phyloP scores from a whole-genome alignment of 2,329 filamentous ascomycete species.

The Stachybotrys chartarum region DNA sequence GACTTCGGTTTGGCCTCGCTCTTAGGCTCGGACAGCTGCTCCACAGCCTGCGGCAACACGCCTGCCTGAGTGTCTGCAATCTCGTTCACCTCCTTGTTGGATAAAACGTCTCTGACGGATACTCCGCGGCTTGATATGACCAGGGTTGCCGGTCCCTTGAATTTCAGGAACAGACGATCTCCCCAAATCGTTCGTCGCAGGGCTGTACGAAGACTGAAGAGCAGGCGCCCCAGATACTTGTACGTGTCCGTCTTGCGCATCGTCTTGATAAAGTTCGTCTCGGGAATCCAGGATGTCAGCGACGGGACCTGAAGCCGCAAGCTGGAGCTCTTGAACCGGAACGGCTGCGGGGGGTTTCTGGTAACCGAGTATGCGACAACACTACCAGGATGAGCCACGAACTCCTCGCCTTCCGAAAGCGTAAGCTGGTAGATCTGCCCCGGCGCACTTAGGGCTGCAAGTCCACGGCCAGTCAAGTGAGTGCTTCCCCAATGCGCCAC shows the following conservation, averaged over 20 bases:
- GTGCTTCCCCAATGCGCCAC: conserved; percentile 90
- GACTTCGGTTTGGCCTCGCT: conserved; percentile 6
- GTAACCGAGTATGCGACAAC: conserved; percentile 84
- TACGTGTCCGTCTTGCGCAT: conserved; percentile 68
- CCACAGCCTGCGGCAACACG: conserved; percentile 52
- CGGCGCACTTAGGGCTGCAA: conserved; percentile 76
- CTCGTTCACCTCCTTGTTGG: conserved; percentile 75
- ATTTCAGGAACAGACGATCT: conserved; percentile 84
- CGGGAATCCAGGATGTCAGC: conserved; percentile 56
- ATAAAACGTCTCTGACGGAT: conserved; percentile 70
- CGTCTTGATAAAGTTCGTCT: conserved; percentile 64
- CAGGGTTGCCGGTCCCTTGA: conserved; percentile 78
- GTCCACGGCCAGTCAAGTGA: conserved; percentile 76
- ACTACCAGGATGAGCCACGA: conserved; percentile 85
- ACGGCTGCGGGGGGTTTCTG: conserved; percentile 68
- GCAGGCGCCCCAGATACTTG: conserved; percentile 56
- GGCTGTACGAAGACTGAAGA: conserved; percentile 68
- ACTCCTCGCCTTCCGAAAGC: conserved; percentile 76
- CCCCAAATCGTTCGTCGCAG: conserved; percentile 83
- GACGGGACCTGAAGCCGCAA: conserved; percentile 74
- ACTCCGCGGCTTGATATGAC: conserved; percentile 83
- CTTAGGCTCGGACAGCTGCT: conserved; percentile 33
- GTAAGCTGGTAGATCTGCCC: conserved; percentile 86
- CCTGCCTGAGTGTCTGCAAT: conserved; percentile 79
- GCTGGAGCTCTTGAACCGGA: conserved; percentile 74